Evolutionary conservation across 2,329 filamentous ascomycete genomes (phyloP), one percentile per base, ranked within the genome.

Genomic region (Torrubiella hemipterigena): DNA sequence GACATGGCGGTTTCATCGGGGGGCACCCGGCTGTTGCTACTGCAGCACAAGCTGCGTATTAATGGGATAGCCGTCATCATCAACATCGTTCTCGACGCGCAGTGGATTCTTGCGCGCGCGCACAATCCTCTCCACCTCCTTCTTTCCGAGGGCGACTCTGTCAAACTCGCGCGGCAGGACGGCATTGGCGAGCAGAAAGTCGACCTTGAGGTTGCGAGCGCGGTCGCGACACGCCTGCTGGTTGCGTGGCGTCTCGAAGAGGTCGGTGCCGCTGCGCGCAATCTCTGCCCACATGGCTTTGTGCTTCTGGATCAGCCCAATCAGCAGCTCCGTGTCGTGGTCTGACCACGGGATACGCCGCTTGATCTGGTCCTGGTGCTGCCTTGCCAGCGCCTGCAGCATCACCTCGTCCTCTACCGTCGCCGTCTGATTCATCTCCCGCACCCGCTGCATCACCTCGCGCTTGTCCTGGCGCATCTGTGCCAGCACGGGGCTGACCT

Each of bases 141-240:
- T 74, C 37, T 51, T 52, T 12, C 66, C 56, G 11, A 74, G 52
- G 9, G 54, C 48, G 12, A 74, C 61, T 5, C 51, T 45, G 38
- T 74, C 65, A 36, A 73, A 74, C 5, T 56, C 52, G 0, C 50
- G 47, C 2, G 67, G 66, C 4, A 74, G 49, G 8, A 51, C 22
- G 3, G 35, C 37, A 42, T 72, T 65, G 3, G 50, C 46, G 30
- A 61, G 54, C 12, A 74, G 51, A 27, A 65, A 56, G 19, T 65
- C 59, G 21, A 68, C 63, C 52, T 74, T 74, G 33, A 71, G 40
- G 34, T 69, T 63, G 30, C 69, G 63, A n/a, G 69, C 69, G 49
- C 67, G 69, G 55, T 74, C 69, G 6, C 69, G 67, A 34, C 69
- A 58, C 5, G 66, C 63, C 46, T 73, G 69, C 50, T 73, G 69